Conservation (phyloP, 169 alveolate genomes). For the Plasmodium berghei region DNA sequence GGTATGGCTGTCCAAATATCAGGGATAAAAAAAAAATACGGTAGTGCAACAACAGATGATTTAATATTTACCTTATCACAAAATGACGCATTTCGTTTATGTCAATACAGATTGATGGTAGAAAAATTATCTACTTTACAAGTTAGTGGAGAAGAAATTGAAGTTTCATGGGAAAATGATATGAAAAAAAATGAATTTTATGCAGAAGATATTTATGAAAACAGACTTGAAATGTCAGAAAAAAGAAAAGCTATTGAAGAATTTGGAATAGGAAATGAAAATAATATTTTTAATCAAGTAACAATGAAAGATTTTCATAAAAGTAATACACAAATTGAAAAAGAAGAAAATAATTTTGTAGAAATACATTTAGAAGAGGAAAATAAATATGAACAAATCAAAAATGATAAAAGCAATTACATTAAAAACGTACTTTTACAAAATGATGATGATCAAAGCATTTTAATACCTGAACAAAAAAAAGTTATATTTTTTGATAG, state of each 20-base stretch:
- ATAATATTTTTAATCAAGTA: slow-evolving; percentile 39
- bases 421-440: slow-evolving; percentile 27
- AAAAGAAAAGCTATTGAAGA: slow-evolving; percentile 74
- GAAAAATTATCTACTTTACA: slow-evolving; percentile 80
- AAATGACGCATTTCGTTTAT: slow-evolving; percentile 85
- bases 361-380: slow-evolving; percentile 59
- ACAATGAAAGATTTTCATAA: slow-evolving; percentile 63
- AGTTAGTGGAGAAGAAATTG: slow-evolving; percentile 81
- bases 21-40: slow-evolving; percentile 78
- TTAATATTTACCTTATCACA: slow-evolving; percentile 82
- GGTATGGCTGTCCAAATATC: slow-evolving; percentile 83
- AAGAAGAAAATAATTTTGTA: slow-evolving; percentile 34
- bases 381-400: slow-evolving; percentile 27
- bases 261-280: slow-evolving; percentile 32
- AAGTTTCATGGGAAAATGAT: slow-evolving; percentile 84
- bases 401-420: slow-evolving; percentile 20
- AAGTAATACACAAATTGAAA: slow-evolving; percentile 51
- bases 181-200: slow-evolving; percentile 71
- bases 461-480: slow-evolving; percentile 63
- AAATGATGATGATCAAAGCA: slow-evolving; percentile 24
- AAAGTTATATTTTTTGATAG: slow-evolving; percentile 24
- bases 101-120: slow-evolving; percentile 83
- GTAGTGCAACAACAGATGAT: slow-evolving; percentile 85
- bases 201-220: slow-evolving; percentile 53
- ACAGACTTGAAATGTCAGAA: slow-evolving; percentile 74